phyloP scores from a whole-genome alignment of 2,329 filamentous ascomycete species.

The Botrytis hyacinthi region DNA sequence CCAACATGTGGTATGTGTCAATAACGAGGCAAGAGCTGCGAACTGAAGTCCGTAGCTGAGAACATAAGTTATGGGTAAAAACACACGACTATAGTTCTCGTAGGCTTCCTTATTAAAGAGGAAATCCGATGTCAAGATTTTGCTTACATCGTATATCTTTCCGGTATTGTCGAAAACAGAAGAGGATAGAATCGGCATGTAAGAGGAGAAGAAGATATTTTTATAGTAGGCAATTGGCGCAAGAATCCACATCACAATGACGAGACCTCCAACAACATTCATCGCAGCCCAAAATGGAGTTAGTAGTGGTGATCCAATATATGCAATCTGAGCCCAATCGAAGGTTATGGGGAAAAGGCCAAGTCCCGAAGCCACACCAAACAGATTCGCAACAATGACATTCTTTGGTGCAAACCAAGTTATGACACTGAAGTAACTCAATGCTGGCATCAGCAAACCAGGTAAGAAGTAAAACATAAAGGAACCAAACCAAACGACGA shows the following conservation, averaged over 20 bases:
- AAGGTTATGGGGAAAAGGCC: conserved; percentile 84
- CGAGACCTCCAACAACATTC: conserved; percentile 77
- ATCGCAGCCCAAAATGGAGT: conserved; percentile 85
- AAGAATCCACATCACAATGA: conserved; percentile 81
- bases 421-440: conserved; percentile 86
- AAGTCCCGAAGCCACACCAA: conserved; percentile 80
- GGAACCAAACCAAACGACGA: conserved; percentile 65
- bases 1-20: conserved; percentile 82
- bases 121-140: conserved; percentile 74
- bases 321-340: conserved; percentile 87
- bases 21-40: conserved; percentile 72
- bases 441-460: conserved; percentile 74
- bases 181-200: conserved; percentile 82
- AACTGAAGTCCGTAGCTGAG: conserved; percentile 86
- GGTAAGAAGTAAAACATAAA: conserved; percentile 85
- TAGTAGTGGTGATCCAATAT: conserved; percentile 76
- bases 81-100: conserved; percentile 77
- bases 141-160: conserved; percentile 75
- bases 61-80: conserved; percentile 82
- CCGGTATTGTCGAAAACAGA: conserved; percentile 85
- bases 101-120: conserved; percentile 76
- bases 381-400: conserved; percentile 82
- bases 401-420: conserved; percentile 88
- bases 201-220: conserved; percentile 77
- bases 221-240: conserved; percentile 78